Conservation (phyloP, 2,329 filamentous ascomycete species). For the Cladophialophora carrionii region DNA sequence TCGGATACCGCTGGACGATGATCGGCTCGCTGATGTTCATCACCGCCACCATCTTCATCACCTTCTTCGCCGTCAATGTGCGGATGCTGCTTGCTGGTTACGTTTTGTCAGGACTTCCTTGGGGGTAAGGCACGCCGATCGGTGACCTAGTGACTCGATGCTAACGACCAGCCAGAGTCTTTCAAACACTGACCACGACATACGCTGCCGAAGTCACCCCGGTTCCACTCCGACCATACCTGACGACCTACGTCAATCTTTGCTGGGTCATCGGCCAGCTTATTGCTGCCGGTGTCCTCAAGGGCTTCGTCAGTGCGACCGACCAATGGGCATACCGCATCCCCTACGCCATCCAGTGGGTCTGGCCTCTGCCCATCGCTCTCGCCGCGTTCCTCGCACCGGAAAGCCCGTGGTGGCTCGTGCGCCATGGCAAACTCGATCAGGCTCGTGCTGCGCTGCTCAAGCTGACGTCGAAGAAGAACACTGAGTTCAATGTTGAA, state of each 20-base stretch:
- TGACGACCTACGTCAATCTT: constrained; percentile 47
- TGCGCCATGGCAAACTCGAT: constrained; percentile 52
- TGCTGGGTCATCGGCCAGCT: constrained; percentile 51
- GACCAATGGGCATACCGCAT: constrained; percentile 46
- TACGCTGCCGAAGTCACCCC: constrained; percentile 48
- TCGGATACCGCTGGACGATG: constrained; percentile 47
- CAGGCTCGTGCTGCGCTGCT: constrained; percentile 51
- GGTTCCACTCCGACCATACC: constrained; percentile 42
- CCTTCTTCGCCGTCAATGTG: constrained; percentile 48
- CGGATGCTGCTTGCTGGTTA: constrained; percentile 44
- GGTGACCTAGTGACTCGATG: not conserved
- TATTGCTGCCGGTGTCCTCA: constrained; percentile 44
- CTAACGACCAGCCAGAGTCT: constrained; percentile 30
- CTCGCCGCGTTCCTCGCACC: constrained; percentile 42
- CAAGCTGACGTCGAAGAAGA: constrained; percentile 49
- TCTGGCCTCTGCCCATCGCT: constrained; percentile 39
- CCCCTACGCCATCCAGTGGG: constrained; percentile 45
- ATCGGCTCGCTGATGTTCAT: constrained; percentile 39
- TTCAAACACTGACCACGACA: constrained; percentile 44
- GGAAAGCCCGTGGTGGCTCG: constrained; percentile 59
- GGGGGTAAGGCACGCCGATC: constrained; percentile 33
- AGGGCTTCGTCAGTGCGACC: constrained; percentile 39
- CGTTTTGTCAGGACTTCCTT: constrained; percentile 48
- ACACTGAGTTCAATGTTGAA: constrained; percentile 40
- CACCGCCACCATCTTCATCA: constrained; percentile 44